Evolutionary conservation across 805 yeast species (phyloP).

Genomic region (Candida silvicultrix): DNA sequence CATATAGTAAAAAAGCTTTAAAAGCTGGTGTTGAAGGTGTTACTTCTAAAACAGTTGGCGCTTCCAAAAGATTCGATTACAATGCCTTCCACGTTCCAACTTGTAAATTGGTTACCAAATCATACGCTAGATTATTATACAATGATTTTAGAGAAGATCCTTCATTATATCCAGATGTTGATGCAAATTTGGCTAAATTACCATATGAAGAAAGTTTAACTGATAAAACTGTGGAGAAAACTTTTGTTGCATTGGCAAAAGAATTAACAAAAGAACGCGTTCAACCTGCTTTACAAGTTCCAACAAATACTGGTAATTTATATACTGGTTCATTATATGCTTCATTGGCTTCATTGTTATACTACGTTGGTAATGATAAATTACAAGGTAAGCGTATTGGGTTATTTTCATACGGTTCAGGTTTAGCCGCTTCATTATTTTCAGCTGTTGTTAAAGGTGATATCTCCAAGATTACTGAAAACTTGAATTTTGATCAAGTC

Average conservation of each 20-base stretch:
- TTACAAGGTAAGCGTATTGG: conserved; percentile 84
- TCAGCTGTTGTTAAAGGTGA: conserved; percentile 80
- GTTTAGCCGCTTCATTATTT: conserved; percentile 87
- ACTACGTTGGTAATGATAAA: conserved; percentile 64
- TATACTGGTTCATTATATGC: conserved; percentile 94
- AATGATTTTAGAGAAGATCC: conserved; percentile 80
- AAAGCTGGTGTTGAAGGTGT: conserved; percentile 39
- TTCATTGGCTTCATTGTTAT: conserved; percentile 74
- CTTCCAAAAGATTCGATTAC: conserved; percentile 76
- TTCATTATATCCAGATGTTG: conserved; percentile 55
- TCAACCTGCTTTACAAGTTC: conserved; percentile 72
- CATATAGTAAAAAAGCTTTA: conserved; percentile 72
- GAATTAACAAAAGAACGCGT: conserved; percentile 62
- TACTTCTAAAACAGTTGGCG: conserved; percentile 54
- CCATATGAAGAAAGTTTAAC: conserved; percentile 73
- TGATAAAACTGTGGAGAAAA: conserved; percentile 80
- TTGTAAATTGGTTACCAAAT: conserved; percentile 89
- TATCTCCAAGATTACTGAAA: conserved; percentile 55
- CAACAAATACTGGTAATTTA: conserved; percentile 98
- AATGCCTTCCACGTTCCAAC: conserved; percentile 98
- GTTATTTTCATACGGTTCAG: conserved; percentile 95
- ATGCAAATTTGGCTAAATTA: conserved; percentile 38
- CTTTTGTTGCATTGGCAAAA: conserved; percentile 71
- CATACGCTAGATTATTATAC: conserved; percentile 86
- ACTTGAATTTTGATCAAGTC: conserved; percentile 61